Base-by-base conservation (phyloP, 106 monocot genomes). In the Phalaenopsis aphrodite region DNA sequence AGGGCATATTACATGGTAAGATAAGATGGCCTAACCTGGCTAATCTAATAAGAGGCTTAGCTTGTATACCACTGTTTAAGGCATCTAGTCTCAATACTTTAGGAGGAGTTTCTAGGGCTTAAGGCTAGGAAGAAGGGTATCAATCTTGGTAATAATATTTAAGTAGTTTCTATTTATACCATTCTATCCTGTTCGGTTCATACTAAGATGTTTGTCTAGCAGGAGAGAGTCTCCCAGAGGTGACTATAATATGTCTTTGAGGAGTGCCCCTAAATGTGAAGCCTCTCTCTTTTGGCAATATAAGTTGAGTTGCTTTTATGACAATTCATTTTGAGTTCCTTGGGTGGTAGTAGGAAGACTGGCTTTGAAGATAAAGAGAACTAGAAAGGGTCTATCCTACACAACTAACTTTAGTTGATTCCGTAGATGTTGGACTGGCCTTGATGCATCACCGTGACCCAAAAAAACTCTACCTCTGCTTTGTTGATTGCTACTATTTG, bases 71-170 rank as follows among this genome's bases (percentile, higher is more conserved):
- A 58, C 19, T 58, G 58, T 19, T 58, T n/a, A 58, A 58, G 58
- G 58, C 58, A 58, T 58, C 58, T 58, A 58, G 58, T 58, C 58
- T 19, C 58, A 67, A 36, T 14, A 67, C 36, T 67, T 36, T 67
- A 67, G 67, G 36, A 67, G n/a, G 19, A 58, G 58, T 58, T 58
- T 58, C 58, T 58, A 58, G 67, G 67, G 67, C 67, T 36, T 67
- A 67, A 67, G 67, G 67, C 67, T 23, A 6, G 67, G 37, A 67
- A 67, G 36, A 36, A 67, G 67, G 36, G 67, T 67, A 36, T 67
- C 36, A 67, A 36, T 67, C 67, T 67, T 67, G 67, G 67, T 67
- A 67, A n/a, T 58, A 58, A 36, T 67, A 67, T 67, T 36, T 14
- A 67, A 30, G 67, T 30, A 67, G 67, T 67, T 67, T n/a, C n/a